Base-by-base conservation (phyloP, 208 protist genomes). In the Crithidia thermophila region DNA sequence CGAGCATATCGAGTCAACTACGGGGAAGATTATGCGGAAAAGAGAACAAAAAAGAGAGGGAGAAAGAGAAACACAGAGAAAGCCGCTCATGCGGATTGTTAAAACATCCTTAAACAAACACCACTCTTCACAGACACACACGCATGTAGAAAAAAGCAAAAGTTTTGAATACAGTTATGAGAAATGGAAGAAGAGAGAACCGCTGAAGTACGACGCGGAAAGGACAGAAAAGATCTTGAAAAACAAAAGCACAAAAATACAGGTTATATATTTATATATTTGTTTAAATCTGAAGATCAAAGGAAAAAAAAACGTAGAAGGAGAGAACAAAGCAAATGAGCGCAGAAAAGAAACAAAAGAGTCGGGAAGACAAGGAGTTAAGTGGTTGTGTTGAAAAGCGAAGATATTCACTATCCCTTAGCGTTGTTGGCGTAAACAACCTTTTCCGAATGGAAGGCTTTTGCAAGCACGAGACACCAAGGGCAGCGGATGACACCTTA, bases 271-370 rank as follows among this genome's bases (percentile, higher is more conserved):
- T n/a, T n/a, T n/a, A n/a, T n/a, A n/a, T n/a, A n/a, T n/a, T n/a
- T n/a, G n/a, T n/a, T n/a, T n/a, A n/a, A n/a, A n/a, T n/a, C n/a
- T n/a, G n/a, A n/a, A n/a, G n/a, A n/a, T n/a, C n/a, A n/a, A n/a
- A 65, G 58, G 21, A 58, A 43, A 56, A 74, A 58, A 55, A 61
- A 58, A 72, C 14, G 28, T 9, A 69, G 49, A 67, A 34, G 30
- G 11, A 73, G 37, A 51, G 51, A 49, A 50, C 18, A 10, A 65
- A 42, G 40, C 21, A 72, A 31, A 20, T 21, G 39, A 43, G 34
- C n/a, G 9, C 4, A 16, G 10, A 16, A 16, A 10, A n/a, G n/a
- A n/a, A n/a, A n/a, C n/a, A n/a, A n/a, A n/a, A n/a, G n/a, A n/a
- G n/a, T n/a, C n/a, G n/a, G n/a, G n/a, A n/a, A n/a, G n/a, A n/a